These are phyloP conservation scores for Leucocoprinus birnbaumii DNA, from an alignment of 768 basidiomycete genomes.

Conservation along the genomic window DNA sequence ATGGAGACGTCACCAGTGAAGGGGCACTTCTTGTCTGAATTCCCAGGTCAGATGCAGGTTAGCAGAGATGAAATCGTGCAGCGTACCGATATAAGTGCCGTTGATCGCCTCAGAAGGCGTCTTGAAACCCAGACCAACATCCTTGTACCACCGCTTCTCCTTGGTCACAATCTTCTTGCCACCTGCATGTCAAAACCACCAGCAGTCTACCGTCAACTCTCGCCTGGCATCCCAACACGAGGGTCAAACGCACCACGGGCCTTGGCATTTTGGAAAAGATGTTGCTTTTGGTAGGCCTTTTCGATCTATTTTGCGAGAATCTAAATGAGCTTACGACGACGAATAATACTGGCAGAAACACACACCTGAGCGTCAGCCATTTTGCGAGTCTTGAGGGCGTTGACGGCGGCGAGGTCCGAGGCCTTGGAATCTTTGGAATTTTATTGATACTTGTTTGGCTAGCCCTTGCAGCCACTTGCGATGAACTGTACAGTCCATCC, in stretches of 20 bases:
- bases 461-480: conserved; percentile 31
- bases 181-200: conserved; percentile 39
- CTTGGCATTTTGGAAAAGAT: conserved; percentile 98
- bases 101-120: conserved; percentile 94
- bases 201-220: conserved; percentile 17
- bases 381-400: conserved; percentile 43
- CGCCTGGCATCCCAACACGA: conserved; percentile 9
- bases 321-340: conserved; percentile 9
- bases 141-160: conserved; percentile 99
- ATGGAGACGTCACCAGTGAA: conserved; percentile 97
- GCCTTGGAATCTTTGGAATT: conserved; percentile 26
- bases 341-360: conserved; percentile 3
- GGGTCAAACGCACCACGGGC: conserved; percentile 66
- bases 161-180: conserved; percentile 92
- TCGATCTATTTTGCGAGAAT: conserved; percentile 79
- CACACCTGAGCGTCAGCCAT: conserved; percentile 65
- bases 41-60: background rate
- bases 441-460: conserved; percentile 42
- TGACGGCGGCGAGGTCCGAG: conserved; percentile 25
- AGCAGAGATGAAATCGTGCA: conserved; percentile 4
- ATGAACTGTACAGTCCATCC: conserved; percentile 40
- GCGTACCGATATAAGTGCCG: conserved; percentile 92
- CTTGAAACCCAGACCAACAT: conserved; percentile 96
- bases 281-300: conserved; percentile 97
- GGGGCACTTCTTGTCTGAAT: conserved; percentile 97